phyloP scores from a whole-genome alignment of 2,329 filamentous ascomycete species.

The Cercospora berteroae region DNA sequence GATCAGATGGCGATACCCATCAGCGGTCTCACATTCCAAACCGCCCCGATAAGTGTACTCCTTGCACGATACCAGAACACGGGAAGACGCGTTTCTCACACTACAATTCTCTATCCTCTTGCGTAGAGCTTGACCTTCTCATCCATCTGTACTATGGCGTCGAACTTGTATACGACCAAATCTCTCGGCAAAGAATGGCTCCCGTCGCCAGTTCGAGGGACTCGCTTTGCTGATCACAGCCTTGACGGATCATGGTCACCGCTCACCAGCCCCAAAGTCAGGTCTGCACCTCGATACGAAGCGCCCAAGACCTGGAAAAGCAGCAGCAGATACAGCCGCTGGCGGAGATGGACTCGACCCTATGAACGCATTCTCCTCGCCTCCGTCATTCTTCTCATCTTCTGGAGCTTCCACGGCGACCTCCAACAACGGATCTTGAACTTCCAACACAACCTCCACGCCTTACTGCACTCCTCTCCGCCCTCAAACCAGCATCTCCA shows the following conservation, averaged over 20 bases:
- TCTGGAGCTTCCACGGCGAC: slow-evolving; percentile 3
- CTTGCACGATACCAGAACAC: background rate
- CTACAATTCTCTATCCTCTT: background rate
- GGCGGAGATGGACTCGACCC: slow-evolving; percentile 8
- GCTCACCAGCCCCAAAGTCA: slow-evolving; percentile 1
- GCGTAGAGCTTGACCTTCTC: background rate
- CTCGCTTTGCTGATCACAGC: background rate
- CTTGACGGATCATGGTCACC: slow-evolving; percentile 8
- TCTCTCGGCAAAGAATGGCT: slow-evolving; percentile 17
- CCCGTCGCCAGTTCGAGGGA: slow-evolving; percentile 7
- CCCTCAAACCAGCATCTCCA: background rate
- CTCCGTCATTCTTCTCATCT: background rate
- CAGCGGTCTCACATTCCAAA: background rate
- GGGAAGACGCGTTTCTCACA: background rate
- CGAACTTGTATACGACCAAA: slow-evolving; percentile 16
- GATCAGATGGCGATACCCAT: background rate
- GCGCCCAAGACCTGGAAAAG: background rate
- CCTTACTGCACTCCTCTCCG: background rate
- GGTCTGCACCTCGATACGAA: background rate
- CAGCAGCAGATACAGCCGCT: background rate
- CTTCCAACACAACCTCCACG: background rate
- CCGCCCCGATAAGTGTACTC: background rate
- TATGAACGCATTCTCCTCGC: slow-evolving; percentile 11
- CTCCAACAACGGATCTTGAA: slow-evolving; percentile 6
- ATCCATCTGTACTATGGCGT: slow-evolving; percentile 1